A percentile compares a stretch with the other conserved stretches of the same genome.
phyloP scores from a whole-genome alignment of 495 filamentous ascomycete species.

The Poronia punctata region DNA sequence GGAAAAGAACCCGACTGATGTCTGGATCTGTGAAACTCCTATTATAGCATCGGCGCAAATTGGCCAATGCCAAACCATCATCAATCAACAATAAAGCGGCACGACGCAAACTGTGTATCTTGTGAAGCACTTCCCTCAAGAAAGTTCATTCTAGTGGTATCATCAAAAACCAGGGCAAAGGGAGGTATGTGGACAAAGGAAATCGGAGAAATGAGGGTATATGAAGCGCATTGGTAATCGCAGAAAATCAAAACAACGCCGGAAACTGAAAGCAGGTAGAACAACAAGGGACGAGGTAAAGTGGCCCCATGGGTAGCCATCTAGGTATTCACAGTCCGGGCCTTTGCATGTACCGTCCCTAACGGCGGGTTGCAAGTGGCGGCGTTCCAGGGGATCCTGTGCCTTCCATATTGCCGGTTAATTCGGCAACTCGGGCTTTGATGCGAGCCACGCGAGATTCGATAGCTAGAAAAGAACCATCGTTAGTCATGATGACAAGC shows the following conservation, averaged over 20 bases:
- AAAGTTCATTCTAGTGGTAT: conserved; percentile 27
- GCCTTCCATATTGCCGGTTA: conserved; percentile 76
- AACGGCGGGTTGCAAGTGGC: conserved; percentile 24
- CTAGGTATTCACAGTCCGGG: too few species aligned
- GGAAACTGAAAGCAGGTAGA: too few species aligned
- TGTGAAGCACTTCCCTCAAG: conserved; percentile 13
- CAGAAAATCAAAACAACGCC: too few species aligned
- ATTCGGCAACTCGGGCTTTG: conserved; percentile 90
- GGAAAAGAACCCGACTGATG: conserved; percentile 8
- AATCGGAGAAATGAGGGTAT: conserved; percentile 9
- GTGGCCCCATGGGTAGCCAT: too few species aligned
- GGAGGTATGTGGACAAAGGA: conserved; percentile 10
- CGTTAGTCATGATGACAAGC: conserved; percentile 18
- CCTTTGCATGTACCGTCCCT: conserved; percentile 23
- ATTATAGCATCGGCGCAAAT: not conserved
- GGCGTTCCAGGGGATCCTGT: conserved; percentile 16
- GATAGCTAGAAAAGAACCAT: conserved; percentile 70
- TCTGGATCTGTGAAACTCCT: too few species aligned
- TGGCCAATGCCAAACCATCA: not conserved
- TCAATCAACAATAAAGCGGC: conserved; percentile 3
- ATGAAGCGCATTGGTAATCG: not conserved
- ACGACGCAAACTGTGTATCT: conserved; percentile 11
- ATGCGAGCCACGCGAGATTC: conserved; percentile 95
- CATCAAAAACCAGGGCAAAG: conserved; percentile 20
- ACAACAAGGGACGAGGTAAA: too few species aligned